phyloP scores from a whole-genome alignment of 306 rosid species.

The Sophora flavescens region DNA sequence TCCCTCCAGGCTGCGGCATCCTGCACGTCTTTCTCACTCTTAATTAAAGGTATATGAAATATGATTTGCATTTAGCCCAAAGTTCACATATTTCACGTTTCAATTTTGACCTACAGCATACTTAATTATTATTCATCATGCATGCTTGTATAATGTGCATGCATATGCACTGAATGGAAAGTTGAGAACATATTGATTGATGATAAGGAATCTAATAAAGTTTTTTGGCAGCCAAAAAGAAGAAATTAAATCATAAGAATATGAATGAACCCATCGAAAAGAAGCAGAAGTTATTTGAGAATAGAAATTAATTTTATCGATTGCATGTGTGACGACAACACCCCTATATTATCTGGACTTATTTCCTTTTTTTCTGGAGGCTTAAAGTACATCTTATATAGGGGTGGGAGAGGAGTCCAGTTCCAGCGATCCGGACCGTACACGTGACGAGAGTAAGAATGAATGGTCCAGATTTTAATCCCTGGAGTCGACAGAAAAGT shows the following conservation, averaged over 20 bases:
- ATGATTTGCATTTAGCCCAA: slow-evolving; percentile 19
- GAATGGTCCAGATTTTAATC: too few species aligned
- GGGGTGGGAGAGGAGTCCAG: too few species aligned
- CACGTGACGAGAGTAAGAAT: too few species aligned
- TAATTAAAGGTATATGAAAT: not conserved
- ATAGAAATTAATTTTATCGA: not conserved
- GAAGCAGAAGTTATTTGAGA: not conserved
- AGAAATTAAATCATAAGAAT: slow-evolving; percentile 21
- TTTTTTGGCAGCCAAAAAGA: slow-evolving; percentile 42
- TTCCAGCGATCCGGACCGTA: too few species aligned
- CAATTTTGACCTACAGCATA: slow-evolving; percentile 25
- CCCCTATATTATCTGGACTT: too few species aligned
- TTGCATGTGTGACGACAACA: not conserved
- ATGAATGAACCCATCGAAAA: slow-evolving; percentile 16
- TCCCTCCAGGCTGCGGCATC: not conserved
- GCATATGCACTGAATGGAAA: slow-evolving; percentile 43
- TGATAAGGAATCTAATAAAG: slow-evolving; percentile 51
- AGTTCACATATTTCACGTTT: slow-evolving; percentile 24
- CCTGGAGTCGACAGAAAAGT: too few species aligned
- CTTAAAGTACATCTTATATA: too few species aligned
- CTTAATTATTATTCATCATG: not conserved
- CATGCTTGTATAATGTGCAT: slow-evolving; percentile 40
- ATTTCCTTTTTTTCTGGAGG: too few species aligned
- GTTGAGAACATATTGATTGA: slow-evolving; percentile 44
- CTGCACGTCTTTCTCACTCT: slow-evolving; percentile 1